Conservation (phyloP, 768 basidiomycete species). For the Leccinum broughii region DNA sequence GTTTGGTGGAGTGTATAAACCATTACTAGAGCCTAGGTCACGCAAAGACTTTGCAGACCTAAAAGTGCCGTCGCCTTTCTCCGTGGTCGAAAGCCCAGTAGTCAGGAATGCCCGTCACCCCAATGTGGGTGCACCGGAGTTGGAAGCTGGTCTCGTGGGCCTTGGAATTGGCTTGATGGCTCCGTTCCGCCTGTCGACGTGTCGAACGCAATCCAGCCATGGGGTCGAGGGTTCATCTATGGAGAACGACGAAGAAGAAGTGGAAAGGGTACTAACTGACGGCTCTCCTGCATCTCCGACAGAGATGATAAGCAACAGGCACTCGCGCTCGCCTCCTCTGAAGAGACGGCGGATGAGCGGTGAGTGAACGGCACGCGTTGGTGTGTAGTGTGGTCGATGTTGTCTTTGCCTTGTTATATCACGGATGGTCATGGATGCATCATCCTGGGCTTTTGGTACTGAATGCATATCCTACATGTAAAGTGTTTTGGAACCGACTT, state of each 20-base stretch:
- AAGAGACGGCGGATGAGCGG: slow-evolving; percentile 51
- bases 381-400: slow-evolving; percentile 25
- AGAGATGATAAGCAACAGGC: slow-evolving; percentile 20
- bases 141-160: slow-evolving; percentile 39
- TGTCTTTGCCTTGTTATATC: slow-evolving; percentile 16
- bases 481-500: slow-evolving; percentile 31
- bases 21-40: slow-evolving; percentile 17
- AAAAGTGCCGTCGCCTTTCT: slow-evolving; percentile 24
- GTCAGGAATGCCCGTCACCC: slow-evolving; percentile 30
- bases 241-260: slow-evolving; percentile 36
- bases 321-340: slow-evolving; percentile 39
- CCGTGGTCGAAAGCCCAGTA: slow-evolving; percentile 54
- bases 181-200: slow-evolving; percentile 51
- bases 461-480: slow-evolving; percentile 33
- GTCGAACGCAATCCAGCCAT: slow-evolving; percentile 29
- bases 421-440: slow-evolving; percentile 10
- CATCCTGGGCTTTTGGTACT: slow-evolving; percentile 11
- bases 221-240: slow-evolving; percentile 11
- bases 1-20: slow-evolving; percentile 35
- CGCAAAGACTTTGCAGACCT: slow-evolving; percentile 11
- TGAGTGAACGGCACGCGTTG: slow-evolving; percentile 13
- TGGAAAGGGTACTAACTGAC: slow-evolving; percentile 30
- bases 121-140: slow-evolving; percentile 24
- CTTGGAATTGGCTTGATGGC: slow-evolving; percentile 48
- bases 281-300: slow-evolving; percentile 26